These are phyloP conservation scores for Xylaria sp. DNA, from an alignment of 2,329 filamentous ascomycete species.

Conservation along the genomic window DNA sequence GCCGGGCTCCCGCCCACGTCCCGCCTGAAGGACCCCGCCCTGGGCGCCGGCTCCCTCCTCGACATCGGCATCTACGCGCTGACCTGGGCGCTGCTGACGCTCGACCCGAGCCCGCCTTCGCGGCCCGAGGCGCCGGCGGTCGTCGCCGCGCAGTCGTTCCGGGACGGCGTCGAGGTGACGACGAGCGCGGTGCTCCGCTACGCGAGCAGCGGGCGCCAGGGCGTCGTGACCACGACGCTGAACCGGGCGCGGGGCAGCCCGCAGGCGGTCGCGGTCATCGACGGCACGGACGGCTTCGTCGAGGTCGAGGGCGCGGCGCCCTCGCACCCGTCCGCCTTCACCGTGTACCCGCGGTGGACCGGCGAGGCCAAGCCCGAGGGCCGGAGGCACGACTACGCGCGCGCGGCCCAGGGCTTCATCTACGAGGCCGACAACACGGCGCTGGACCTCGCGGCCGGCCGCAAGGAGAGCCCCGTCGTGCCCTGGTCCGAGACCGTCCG, in stretches of 20 bases:
- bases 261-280: slow-evolving; percentile 41
- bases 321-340: slow-evolving; percentile 41
- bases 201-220: slow-evolving; percentile 42
- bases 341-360: slow-evolving; percentile 36
- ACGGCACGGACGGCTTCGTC: slow-evolving; percentile 44
- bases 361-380: slow-evolving; percentile 28
- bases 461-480: slow-evolving; percentile 44
- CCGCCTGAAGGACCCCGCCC: slow-evolving; percentile 40
- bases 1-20: slow-evolving; percentile 35
- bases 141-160: slow-evolving; percentile 40
- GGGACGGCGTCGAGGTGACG: slow-evolving; percentile 39
- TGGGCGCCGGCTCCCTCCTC: slow-evolving; percentile 47
- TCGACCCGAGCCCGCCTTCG: slow-evolving; percentile 37
- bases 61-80: slow-evolving; percentile 50
- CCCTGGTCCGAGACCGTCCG: slow-evolving; percentile 50
- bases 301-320: slow-evolving; percentile 40
- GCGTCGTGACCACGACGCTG: slow-evolving; percentile 45
- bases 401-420: slow-evolving; percentile 43
- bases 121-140: slow-evolving; percentile 39
- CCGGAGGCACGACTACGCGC: slow-evolving; percentile 42
- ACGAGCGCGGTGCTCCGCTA: slow-evolving; percentile 46
- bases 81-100: slow-evolving; percentile 42
- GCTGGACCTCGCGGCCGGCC: slow-evolving; percentile 42
- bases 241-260: slow-evolving; percentile 27
- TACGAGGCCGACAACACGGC: slow-evolving; percentile 51